These are phyloP conservation scores for Apiotrichum sp. DNA, from an alignment of 1,284 basidiomycete species.

Conservation along the genomic window DNA sequence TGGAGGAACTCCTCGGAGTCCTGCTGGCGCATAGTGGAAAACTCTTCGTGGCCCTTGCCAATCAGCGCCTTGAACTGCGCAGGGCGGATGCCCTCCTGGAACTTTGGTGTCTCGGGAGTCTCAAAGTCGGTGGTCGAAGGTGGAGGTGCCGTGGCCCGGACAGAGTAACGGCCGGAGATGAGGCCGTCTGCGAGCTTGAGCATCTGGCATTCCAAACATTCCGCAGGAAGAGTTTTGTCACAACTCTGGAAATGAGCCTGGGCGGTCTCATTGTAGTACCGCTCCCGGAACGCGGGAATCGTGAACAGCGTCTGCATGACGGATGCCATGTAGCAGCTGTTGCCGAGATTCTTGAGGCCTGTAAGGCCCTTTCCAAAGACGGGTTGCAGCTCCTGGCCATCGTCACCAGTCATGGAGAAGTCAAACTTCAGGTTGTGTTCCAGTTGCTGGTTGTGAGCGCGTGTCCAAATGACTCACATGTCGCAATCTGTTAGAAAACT, in stretches of 20 bases:
- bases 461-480: not conserved
- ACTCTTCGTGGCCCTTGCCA: constrained; percentile 89
- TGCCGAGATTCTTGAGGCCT: constrained; percentile 87
- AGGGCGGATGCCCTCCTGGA: constrained; percentile 83
- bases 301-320: constrained; percentile 84
- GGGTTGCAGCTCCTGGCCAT: constrained; percentile 80
- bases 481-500: constrained; percentile 22
- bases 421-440: constrained; percentile 95
- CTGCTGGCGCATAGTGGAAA: constrained; percentile 94
- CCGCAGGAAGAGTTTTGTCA: constrained; percentile 63
- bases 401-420: constrained; percentile 86
- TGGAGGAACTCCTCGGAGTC: constrained; percentile 94
- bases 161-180: constrained; percentile 83
- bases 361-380: constrained; percentile 84
- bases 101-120: constrained; percentile 46
- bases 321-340: constrained; percentile 97
- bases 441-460: constrained; percentile 62
- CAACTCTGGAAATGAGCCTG: constrained; percentile 61
- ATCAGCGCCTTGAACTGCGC: constrained; percentile 81
- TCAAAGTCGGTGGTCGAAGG: constrained; percentile 34
- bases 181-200: constrained; percentile 88
- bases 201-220: constrained; percentile 92
- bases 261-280: constrained; percentile 59
- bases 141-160: constrained; percentile 50
- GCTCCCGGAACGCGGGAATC: constrained; percentile 66